Evolutionary conservation across 805 yeast species (phyloP).

Genomic region (Lachancea sp.): DNA sequence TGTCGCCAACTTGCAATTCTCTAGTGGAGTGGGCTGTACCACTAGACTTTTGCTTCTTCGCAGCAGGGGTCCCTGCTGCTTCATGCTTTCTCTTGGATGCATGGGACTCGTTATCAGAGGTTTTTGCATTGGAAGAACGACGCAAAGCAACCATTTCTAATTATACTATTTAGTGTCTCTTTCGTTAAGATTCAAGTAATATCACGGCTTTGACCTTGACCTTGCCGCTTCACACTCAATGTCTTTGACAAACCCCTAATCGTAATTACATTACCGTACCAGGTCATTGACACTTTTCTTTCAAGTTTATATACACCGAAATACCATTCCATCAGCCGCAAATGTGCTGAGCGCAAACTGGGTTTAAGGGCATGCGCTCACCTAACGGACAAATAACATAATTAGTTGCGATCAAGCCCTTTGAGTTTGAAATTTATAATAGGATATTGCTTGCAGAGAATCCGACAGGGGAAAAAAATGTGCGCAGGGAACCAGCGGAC

Average conservation of each 20-base stretch:
- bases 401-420: background rate
- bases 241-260: background rate
- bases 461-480: background rate
- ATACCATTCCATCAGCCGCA: background rate
- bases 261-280: background rate
- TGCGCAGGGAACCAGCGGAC: too few relatives aligned
- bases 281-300: background rate
- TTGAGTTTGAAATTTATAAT: background rate
- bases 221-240: background rate
- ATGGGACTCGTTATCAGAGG: slow-evolving; percentile 13
- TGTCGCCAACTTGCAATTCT: slow-evolving; percentile 49
- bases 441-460: background rate
- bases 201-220: too few relatives aligned
- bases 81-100: slow-evolving; percentile 11
- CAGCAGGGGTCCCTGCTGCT: slow-evolving; percentile 14
- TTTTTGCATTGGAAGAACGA: slow-evolving; percentile 26
- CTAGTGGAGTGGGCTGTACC: slow-evolving; percentile 3
- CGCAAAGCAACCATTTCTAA: slow-evolving; percentile 22
- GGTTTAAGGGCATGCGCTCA: background rate
- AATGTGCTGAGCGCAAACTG: slow-evolving; percentile 2
- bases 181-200: too few relatives aligned
- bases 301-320: background rate
- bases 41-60: slow-evolving; percentile 20
- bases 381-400: background rate
- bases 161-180: background rate